Evolutionary conservation across 805 yeast species (phyloP), one percentile per base, ranked within the genome.

Genomic region (Ogataea kodamae): DNA sequence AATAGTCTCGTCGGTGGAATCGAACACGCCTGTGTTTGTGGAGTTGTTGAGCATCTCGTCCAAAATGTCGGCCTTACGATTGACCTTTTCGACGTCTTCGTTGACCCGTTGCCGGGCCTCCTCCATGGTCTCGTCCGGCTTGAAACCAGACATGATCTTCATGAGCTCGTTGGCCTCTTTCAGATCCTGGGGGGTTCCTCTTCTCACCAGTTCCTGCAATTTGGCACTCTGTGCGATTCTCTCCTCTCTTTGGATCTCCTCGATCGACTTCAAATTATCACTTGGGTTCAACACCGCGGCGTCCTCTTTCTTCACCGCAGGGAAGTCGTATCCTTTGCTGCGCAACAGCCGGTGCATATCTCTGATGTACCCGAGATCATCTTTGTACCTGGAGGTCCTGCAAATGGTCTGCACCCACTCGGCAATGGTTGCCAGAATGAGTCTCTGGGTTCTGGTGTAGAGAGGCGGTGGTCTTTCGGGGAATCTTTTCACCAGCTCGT

Each of bases 111-210:
- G 85, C 52, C 77, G 78, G 45, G 87, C 83, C 49, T 80, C 84
- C 35, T 76, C 75, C 41, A 72, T 65, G 12, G 72, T 65, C 41
- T 78, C 76, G 56, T 88, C 96, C 51, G 84, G 87, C 58, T 84
- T 84, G 67, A 87, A 92, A 5, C 99, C 99, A 5, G 97, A 95
- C 96, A 92, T 88, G 48, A 92, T 78, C 58, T 90, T 88, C 98
- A 92, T 92, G 59, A 92, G 72, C 49, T 84, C 86, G 61, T 92
- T 92, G 26, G 99, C 99, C 61, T 92, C 98, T 50, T 81, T 85
- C 54, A 92, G 73, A 62, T 92, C 99, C 44, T 81, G 84, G 5
- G 98, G 97, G 58, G 85, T 82, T 25, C 97, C 98, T 50, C 97
- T 74, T 62, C 97, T 79, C 43, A 92, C 84, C 43, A 92, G 71